Evolutionary conservation across 495 filamentous ascomycete species (phyloP).

Genomic region (Tuber indicum): DNA sequence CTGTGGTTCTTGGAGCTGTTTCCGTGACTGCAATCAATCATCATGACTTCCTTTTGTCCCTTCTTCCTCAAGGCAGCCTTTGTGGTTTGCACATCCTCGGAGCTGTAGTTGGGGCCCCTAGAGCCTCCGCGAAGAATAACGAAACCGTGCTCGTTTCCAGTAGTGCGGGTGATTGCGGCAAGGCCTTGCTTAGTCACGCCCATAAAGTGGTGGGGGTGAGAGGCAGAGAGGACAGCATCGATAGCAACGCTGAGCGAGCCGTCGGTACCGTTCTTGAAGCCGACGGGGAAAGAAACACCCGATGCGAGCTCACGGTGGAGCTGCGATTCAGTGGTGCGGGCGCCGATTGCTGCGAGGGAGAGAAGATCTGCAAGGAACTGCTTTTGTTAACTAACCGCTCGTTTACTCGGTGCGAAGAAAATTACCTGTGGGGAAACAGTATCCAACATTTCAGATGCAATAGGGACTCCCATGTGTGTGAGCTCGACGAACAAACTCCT

Average conservation of each 20-base stretch:
- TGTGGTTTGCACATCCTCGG: constrained; percentile 66
- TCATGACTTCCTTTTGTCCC: constrained; percentile 78
- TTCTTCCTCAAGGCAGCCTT: constrained; percentile 79
- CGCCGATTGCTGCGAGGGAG: constrained; percentile 91
- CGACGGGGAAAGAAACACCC: constrained; percentile 95
- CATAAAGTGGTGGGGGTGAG: constrained; percentile 92
- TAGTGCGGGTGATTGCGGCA: constrained; percentile 87
- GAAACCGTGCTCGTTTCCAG: constrained; percentile 92
- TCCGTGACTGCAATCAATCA: constrained; percentile 94
- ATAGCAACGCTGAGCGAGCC: constrained; percentile 91
- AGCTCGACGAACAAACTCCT: constrained; percentile 86
- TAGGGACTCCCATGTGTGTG: constrained; percentile 77
- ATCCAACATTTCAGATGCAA: constrained; percentile 95
- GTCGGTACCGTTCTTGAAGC: constrained; percentile 99
- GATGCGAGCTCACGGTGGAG: constrained; percentile 91
- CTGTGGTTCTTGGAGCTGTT: constrained; percentile 59
- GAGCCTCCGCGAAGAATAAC: constrained; percentile 88
- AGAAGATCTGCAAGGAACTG: constrained; percentile 84
- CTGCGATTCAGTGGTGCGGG: constrained; percentile 94
- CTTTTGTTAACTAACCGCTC: constrained; percentile 39
- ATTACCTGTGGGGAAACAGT: constrained; percentile 79
- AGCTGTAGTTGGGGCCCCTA: constrained; percentile 92
- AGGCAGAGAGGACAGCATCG: constrained; percentile 88
- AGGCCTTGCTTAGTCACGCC: constrained; percentile 98
- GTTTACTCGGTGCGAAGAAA: background rate